Evolutionary conservation across 495 filamentous ascomycete genomes (phyloP).

Genomic region (Podospora pseudoanserina): DNA sequence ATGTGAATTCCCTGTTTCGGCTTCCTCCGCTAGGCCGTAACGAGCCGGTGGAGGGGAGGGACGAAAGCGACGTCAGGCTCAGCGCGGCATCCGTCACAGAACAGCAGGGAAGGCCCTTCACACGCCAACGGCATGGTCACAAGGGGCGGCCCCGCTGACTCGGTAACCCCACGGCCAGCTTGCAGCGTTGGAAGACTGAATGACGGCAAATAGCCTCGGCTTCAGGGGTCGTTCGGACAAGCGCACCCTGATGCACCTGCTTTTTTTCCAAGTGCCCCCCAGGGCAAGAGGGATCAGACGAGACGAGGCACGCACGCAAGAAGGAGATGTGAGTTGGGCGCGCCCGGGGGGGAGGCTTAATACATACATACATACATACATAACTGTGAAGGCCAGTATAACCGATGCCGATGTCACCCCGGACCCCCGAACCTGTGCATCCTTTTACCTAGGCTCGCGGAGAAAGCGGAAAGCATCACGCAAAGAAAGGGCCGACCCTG

Average conservation of each 20-base stretch:
- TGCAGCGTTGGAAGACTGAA: constrained; percentile 16
- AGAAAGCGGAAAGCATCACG: constrained; percentile 8
- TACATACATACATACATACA: neutral
- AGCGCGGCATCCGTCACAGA: neutral
- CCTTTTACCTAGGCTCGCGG: constrained; percentile 24
- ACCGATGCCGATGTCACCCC: constrained; percentile 12
- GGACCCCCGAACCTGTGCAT: constrained; percentile 11
- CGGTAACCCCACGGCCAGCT: constrained; percentile 16
- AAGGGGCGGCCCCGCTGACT: constrained; percentile 18
- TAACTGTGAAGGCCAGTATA: too few relatives aligned
- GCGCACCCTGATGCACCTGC: constrained; percentile 12
- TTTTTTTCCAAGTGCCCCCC: too few relatives aligned
- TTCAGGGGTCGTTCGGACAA: constrained; percentile 29
- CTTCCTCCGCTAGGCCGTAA: constrained; percentile 25
- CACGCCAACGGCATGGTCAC: neutral
- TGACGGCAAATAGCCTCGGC: constrained; percentile 36
- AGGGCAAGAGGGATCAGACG: too few relatives aligned
- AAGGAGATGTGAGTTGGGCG: neutral
- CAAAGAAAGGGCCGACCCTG: constrained; percentile 15
- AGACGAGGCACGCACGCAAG: neutral
- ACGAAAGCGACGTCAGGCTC: constrained; percentile 12
- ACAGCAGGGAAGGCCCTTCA: neutral
- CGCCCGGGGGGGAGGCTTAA: neutral
- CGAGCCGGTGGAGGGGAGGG: constrained; percentile 6
- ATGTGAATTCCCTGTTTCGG: constrained; percentile 25